Base-by-base conservation (phyloP, 805 yeast genomes). In the Starmerella bombi region DNA sequence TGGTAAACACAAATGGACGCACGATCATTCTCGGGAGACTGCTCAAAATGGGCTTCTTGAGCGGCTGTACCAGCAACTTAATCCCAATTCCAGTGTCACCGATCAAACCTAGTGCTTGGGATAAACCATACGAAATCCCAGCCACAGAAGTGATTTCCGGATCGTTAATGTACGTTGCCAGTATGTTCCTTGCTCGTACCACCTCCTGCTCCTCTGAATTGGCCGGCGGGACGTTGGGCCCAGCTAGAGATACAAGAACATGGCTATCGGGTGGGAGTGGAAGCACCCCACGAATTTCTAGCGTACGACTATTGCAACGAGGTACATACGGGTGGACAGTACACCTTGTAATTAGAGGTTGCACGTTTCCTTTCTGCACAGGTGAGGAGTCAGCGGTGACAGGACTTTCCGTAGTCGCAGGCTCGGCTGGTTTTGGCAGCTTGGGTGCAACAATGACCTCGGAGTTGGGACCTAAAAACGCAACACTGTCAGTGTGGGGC, bases 401-500 rank as follows among this genome's bases (percentile, higher is more conserved):
- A 7, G 29, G 14, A 7, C 17, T 12, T 3, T 18, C 32, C 5
- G 20, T 27, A 7, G 34, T 30, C 5, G 30, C n/a, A 4, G 35
- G 3, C 17, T n/a, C 25, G 3, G 29, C 16, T 3, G 4, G 28
- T 27, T 14, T 36, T 36, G 4, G 16, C 15, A 14, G 21, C 56
- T 60, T 76, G 1, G 97, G 96, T 5, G 93, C 83, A 22, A 88
- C 76, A 41, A 79, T 70, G 12, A 82, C 70, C 49, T 81, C 83
- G 17, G 85, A 71, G 43, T 70, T 70, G 0, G 80, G 74, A 2
- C 76, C 65, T 3, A 82, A 57, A 45, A 70, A 67, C 1, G 81
- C 78, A 58, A 56, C 64, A 4, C 43, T 31, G 4, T 15, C 23
- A 2, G 43, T 50, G 14, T 50, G 23, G 1, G 62, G 58, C 41